Evolutionary conservation across 805 yeast species (phyloP), one percentile per base, ranked within the genome.

Genomic region (Schwanniomyces vanrijiae): DNA sequence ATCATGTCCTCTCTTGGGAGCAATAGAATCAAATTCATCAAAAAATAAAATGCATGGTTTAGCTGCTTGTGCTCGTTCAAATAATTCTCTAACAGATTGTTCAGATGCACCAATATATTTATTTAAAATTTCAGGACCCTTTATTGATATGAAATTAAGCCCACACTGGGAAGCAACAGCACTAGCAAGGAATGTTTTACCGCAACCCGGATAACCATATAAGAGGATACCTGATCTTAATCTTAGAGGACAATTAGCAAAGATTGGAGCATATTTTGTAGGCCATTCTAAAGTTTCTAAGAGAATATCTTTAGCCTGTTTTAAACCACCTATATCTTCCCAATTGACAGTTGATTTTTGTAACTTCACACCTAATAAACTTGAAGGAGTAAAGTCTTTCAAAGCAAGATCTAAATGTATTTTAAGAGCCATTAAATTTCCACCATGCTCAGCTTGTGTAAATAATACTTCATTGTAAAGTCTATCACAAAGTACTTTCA

Each of bases 161-260:
- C 97, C 97, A 68, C 97, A 90, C 61, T 91, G 94, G 1, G 90
- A 84, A 1, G 97, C 96, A 43, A 92, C 88, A 0, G 97, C 97
- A 47, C 94, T 86, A 0, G 98, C 98, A 34, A 92, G 66, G 51
- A 91, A 73, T 0, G 98, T 92, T 65, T 92, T 92, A 40, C 99
- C 99, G 68, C 99, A 92, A 2, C 99, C 99, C 0, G 99, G 98
- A 61, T 89, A 92, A 0, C 99, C 99, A 65, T 92, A 92, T 11
- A 92, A 76, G 43, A 92, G 69, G 20, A 92, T 81, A 43, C 99
- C 99, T 0, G 97, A 89, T 57, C 98, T 77, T 44, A 92, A 73
- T 46, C 98, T 71, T 44, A 92, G 70, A 0, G 98, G 96, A 58
- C 96, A 89, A 51, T 82, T 82, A 14, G 85, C 84, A 66, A 94